A percentile compares a stretch with the other conserved stretches of the same genome.
Conservation (phyloP, 768 basidiomycete species). For the Russula sp. region DNA sequence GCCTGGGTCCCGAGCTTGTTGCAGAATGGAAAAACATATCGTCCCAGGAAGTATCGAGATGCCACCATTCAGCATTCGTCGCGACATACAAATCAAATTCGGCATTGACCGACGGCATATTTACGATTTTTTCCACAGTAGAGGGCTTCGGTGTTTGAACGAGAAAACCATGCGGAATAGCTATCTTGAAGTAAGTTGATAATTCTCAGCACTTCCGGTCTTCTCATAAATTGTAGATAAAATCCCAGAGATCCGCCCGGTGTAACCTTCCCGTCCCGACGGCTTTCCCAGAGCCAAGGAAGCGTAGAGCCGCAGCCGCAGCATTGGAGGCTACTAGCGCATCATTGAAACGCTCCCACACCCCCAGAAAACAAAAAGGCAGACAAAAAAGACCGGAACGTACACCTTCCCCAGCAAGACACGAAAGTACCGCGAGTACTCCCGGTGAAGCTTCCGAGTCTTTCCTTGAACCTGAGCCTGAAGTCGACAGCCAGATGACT, state of each 20-base stretch:
- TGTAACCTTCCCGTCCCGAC: neutral
- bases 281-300: constrained; percentile 18
- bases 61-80: constrained; percentile 68
- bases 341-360: constrained; percentile 14
- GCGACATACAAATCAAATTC: constrained; percentile 68
- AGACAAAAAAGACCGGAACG: constrained; percentile 10
- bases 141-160: constrained; percentile 38
- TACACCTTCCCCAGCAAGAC: constrained; percentile 1
- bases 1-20: constrained; percentile 63
- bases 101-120: constrained; percentile 69
- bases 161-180: constrained; percentile 30
- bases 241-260: constrained; percentile 21
- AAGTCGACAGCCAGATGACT: neutral
- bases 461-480: constrained; percentile 12
- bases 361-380: constrained; percentile 19
- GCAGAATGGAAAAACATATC: constrained; percentile 72
- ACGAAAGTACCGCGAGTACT: neutral
- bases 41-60: constrained; percentile 66
- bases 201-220: neutral
- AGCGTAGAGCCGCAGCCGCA: constrained; percentile 26
- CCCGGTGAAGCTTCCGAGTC: neutral
- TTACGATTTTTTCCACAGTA: constrained; percentile 74
- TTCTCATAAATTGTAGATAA: constrained; percentile 5
- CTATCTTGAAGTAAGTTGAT: constrained; percentile 24
- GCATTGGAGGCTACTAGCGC: constrained; percentile 1